These are phyloP conservation scores for Coemansia umbellata DNA, from an alignment of 192 early-diverging fungal genomes.

Conservation along the genomic window DNA sequence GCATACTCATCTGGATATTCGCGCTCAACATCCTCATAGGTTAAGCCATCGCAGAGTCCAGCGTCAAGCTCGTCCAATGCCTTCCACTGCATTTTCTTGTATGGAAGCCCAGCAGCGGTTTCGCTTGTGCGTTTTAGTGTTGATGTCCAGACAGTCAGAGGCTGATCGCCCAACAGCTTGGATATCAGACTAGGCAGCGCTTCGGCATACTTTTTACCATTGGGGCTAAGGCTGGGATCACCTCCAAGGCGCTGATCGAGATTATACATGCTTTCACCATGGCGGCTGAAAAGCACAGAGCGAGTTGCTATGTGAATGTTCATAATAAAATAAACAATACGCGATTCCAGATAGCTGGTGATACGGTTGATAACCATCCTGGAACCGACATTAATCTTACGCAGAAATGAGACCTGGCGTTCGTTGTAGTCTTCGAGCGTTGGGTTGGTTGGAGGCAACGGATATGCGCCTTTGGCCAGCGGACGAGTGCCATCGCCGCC, in stretches of 20 bases:
- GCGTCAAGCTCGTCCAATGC: constrained; percentile 96
- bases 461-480: constrained; percentile 48
- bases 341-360: constrained; percentile 90
- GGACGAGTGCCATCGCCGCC: constrained; percentile 51
- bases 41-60: constrained; percentile 97
- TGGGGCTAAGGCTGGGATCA: constrained; percentile 83
- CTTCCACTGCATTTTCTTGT: constrained; percentile 95
- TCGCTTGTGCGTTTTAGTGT: constrained; percentile 92
- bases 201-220: constrained; percentile 81
- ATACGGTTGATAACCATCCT: constrained; percentile 93
- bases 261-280: constrained; percentile 95
- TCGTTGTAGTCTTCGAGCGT: constrained; percentile 56
- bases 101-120: constrained; percentile 72
- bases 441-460: constrained; percentile 35
- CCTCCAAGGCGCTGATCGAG: constrained; percentile 91
- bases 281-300: constrained; percentile 87
- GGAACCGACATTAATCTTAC: constrained; percentile 91
- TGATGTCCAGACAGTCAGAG: constrained; percentile 93
- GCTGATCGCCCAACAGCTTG: constrained; percentile 68
- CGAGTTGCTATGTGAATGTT: constrained; percentile 96
- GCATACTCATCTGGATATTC: constrained; percentile 92
- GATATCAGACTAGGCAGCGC: constrained; percentile 79
- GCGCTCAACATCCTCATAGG: constrained; percentile 97
- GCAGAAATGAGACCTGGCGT: constrained; percentile 76
- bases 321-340: constrained; percentile 99